Conservation (phyloP, 192 early-diverging fungal genomes). For the Paraglomus brasilianum region DNA sequence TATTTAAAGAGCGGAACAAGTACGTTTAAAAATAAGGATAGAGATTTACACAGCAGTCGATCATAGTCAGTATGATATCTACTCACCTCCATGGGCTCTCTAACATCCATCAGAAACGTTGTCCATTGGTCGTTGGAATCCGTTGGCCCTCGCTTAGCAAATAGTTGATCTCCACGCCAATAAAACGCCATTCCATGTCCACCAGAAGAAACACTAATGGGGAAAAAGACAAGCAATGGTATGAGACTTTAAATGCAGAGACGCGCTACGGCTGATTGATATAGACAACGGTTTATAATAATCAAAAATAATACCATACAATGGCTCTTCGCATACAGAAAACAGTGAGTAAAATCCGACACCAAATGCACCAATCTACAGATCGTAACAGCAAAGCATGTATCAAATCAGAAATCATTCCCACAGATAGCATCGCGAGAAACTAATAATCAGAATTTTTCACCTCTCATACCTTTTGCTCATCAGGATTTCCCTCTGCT, state of each 20-base stretch:
- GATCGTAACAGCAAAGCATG: slow-evolving; percentile 28
- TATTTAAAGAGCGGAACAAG: too few relatives aligned
- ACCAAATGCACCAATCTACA: slow-evolving; percentile 77
- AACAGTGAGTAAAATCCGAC: slow-evolving; percentile 89
- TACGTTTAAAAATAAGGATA: too few relatives aligned
- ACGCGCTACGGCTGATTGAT: not conserved
- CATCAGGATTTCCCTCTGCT: slow-evolving; percentile 91
- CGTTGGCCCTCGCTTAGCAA: slow-evolving; percentile 66
- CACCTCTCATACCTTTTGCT: slow-evolving; percentile 39
- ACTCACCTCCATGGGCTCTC: slow-evolving; percentile 68
- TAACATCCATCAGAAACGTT: slow-evolving; percentile 71
- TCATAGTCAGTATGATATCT: too few relatives aligned
- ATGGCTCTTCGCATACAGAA: slow-evolving; percentile 86
- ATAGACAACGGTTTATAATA: slow-evolving; percentile 7
- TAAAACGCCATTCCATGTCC: slow-evolving; percentile 84
- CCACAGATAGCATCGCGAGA: slow-evolving; percentile 30
- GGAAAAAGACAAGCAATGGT: not conserved
- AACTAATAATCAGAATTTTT: not conserved
- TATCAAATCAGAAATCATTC: slow-evolving; percentile 13
- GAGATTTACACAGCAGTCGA: too few relatives aligned
- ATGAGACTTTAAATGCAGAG: too few relatives aligned
- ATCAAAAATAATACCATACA: slow-evolving; percentile 45
- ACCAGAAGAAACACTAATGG: slow-evolving; percentile 64
- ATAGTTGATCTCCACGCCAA: slow-evolving; percentile 86
- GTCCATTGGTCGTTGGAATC: slow-evolving; percentile 65